Percentiles rank a stretch among this genome's conserved stretches.
Conservation (phyloP, 257 asterid species). For the Nicotiana undulata region DNA sequence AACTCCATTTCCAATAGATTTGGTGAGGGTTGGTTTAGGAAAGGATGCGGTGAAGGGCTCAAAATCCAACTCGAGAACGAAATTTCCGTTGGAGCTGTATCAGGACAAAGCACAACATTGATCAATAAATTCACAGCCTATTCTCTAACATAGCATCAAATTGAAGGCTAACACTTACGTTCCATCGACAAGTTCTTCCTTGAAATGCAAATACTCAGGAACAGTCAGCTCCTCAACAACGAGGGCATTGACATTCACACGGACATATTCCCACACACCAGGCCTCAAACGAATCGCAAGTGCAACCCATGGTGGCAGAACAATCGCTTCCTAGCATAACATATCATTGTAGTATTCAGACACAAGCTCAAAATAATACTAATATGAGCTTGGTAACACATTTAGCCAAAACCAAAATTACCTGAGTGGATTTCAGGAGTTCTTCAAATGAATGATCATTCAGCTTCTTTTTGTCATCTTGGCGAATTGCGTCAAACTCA, state of each 20-base stretch:
- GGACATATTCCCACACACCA: constrained; percentile 86
- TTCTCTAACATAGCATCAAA: background rate
- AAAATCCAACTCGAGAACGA: constrained; percentile 89
- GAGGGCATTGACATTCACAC: constrained; percentile 62
- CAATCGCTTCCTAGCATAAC: constrained; percentile 66
- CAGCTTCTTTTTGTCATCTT: constrained; percentile 41
- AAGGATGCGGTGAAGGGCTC: constrained; percentile 88
- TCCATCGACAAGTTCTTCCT: constrained; percentile 87
- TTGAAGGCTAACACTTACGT: constrained; percentile 25
- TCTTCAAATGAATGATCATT: constrained; percentile 69
- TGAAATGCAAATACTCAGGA: constrained; percentile 74
- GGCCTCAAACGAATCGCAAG: constrained; percentile 92
- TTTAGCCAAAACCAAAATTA: background rate
- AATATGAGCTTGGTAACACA: background rate
- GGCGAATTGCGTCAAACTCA: constrained; percentile 56
- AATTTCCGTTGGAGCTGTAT: constrained; percentile 66
- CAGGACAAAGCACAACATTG: background rate
- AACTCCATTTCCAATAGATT: constrained; percentile 94
- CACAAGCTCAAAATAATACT: background rate
- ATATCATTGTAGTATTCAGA: background rate
- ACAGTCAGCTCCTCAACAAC: constrained; percentile 74
- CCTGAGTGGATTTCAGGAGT: constrained; percentile 76
- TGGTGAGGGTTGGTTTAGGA: constrained; percentile 94
- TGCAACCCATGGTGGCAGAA: constrained; percentile 89
- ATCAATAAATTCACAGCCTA: background rate